Evolutionary conservation across 106 monocot genomes (phyloP).

Genomic region (Apostasia shenzhenica): DNA sequence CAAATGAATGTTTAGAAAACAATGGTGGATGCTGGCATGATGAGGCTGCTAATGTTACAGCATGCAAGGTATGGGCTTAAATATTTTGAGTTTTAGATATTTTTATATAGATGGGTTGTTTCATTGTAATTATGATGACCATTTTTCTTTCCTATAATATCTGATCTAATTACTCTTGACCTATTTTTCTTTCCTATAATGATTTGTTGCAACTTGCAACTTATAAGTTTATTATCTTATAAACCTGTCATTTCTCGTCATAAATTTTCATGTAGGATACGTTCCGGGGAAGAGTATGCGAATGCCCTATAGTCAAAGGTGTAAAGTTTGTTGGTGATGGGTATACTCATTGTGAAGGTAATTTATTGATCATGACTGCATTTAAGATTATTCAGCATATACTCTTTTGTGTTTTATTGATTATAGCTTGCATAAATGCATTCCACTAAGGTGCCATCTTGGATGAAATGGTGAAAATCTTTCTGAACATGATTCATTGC

Average conservation of each 20-base stretch:
- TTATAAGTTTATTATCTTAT: background rate
- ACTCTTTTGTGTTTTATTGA: too few species aligned
- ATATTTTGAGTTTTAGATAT: background rate
- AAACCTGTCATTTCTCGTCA: background rate
- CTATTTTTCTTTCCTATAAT: too few species aligned
- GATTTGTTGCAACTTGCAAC: too few species aligned
- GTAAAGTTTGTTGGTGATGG: slow-evolving; percentile 25
- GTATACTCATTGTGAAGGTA: slow-evolving; percentile 25
- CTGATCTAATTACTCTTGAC: too few species aligned
- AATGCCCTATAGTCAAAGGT: slow-evolving; percentile 14
- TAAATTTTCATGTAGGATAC: slow-evolving; percentile 10
- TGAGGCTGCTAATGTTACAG: slow-evolving; percentile 35
- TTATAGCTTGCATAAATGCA: too few species aligned
- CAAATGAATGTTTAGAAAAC: slow-evolving; percentile 59
- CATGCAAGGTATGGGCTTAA: slow-evolving; percentile 40
- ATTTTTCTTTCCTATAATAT: too few species aligned
- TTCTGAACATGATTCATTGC: too few species aligned
- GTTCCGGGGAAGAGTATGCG: slow-evolving; percentile 22
- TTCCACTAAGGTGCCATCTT: too few species aligned
- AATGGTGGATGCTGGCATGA: slow-evolving; percentile 68
- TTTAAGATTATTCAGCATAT: too few species aligned
- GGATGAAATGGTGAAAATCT: too few species aligned
- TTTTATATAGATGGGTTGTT: background rate
- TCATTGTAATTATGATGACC: too few species aligned
- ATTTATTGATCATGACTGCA: too few species aligned